Conservation (phyloP, 768 basidiomycete genomes). For the Suillus fuscotomentosus region DNA sequence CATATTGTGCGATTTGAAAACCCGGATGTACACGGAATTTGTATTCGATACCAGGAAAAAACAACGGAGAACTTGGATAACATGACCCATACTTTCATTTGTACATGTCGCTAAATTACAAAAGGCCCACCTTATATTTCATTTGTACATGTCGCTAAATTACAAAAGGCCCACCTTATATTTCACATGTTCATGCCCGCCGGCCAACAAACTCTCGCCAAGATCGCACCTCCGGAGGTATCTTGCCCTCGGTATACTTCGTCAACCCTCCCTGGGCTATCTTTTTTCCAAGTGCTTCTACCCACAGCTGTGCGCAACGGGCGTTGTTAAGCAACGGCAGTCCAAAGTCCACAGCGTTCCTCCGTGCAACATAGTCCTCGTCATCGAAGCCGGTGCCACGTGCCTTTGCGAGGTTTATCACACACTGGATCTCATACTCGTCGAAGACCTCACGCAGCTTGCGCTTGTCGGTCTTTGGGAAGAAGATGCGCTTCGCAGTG, state of each 20-base stretch:
- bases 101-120: background rate
- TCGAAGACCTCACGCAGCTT: conserved; percentile 92
- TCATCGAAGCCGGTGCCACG: conserved; percentile 77
- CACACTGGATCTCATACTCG: conserved; percentile 91
- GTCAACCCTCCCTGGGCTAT: conserved; percentile 77
- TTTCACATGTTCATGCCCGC: conserved; percentile 44
- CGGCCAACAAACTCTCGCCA: conserved; percentile 89
- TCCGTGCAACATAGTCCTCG: conserved; percentile 96
- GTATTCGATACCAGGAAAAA: background rate
- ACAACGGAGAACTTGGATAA: background rate
- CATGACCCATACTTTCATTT: background rate
- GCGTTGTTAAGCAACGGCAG: conserved; percentile 89
- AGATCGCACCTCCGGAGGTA: conserved; percentile 88
- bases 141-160: background rate
- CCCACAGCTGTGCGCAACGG: conserved; percentile 84
- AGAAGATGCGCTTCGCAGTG: conserved; percentile 84
- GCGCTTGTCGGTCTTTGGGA: conserved; percentile 96
- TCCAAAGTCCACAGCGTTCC: conserved; percentile 96
- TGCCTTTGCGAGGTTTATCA: conserved; percentile 86
- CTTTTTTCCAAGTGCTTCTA: conserved; percentile 83
- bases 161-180: background rate
- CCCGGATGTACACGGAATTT: background rate
- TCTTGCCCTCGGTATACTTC: conserved; percentile 81
- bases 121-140: background rate
- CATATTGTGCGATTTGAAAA: background rate